Evolutionary conservation across 768 basidiomycete genomes (phyloP), one percentile per base, ranked within the genome.

Genomic region (Paxillus rubicundulus): DNA sequence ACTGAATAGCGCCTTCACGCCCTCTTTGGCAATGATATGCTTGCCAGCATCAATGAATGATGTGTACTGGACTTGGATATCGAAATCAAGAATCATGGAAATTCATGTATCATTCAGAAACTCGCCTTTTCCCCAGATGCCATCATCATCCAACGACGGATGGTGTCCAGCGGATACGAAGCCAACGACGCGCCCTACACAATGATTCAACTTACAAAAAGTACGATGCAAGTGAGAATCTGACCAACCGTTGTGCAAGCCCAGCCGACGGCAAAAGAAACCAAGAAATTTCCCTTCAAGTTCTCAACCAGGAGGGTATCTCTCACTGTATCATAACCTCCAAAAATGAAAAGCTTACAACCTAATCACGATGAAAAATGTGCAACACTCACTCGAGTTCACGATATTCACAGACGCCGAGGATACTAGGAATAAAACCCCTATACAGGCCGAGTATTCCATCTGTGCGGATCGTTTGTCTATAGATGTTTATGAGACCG

Each of bases 141-240:
- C 75, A 77, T 77, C 77, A 77, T 77, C 75, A 77, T 77, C 48
- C 77, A 63, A 46, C 76, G 65, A 18, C 75, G 65, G 53, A 77
- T 73, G 2, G 76, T 77, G 49, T 77, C 76, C 51, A 77, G 61
- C 3, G 74, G 75, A 47, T 77, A 77, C n/a, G 75, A 65, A 21
- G 65, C 68, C 36, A 72, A 52, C 8, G 73, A 61, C 13, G 75
- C 74, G 21, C 66, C 67, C 73, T 74, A 49, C 2, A 43, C 39
- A 42, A 24, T 5, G 3, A 9, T 28, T 59, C 34, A 55, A 20
- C 32, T 34, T 20, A 47, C 45, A n/a, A 3, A 3, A 28, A 14
- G 20, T 12, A 16, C 20, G 14, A 20, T 13, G 9, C 41, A 21
- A 17, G 12, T 1, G 17, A 20, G 27, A 18, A 14, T 5, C 33